phyloP scores from a whole-genome alignment of 306 rosid species.

The Quercus variabilis region DNA sequence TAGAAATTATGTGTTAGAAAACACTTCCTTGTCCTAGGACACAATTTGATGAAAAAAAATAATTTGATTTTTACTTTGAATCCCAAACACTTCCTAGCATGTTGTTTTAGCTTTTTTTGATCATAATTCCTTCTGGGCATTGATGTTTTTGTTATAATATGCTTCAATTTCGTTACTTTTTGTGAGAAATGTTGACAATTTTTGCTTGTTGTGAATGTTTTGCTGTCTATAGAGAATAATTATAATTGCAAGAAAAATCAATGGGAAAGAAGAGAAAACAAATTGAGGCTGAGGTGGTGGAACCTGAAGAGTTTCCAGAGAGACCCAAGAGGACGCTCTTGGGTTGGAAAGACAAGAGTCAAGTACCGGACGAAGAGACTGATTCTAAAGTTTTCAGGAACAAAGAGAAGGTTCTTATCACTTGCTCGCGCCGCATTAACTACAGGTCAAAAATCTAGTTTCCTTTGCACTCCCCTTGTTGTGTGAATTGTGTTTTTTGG shows the following conservation, averaged over 20 bases:
- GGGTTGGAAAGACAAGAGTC: conserved; percentile 73
- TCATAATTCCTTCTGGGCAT: not conserved
- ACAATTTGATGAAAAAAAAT: not conserved
- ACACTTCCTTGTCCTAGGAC: not conserved
- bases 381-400: conserved; percentile 57
- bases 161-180: not conserved
- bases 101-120: not conserved
- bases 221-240: not conserved
- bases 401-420: conserved; percentile 86
- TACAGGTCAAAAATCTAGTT: conserved; percentile 45
- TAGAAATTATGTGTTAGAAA: not conserved
- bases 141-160: not conserved
- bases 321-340: conserved; percentile 72
- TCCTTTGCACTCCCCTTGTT: not conserved
- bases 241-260: not conserved
- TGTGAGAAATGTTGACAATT: not conserved
- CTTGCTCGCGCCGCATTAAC: conserved; percentile 90
- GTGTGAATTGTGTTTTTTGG: not conserved
- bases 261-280: conserved; percentile 96
- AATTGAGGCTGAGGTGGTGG: conserved; percentile 36
- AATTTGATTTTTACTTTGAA: not conserved
- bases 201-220: not conserved
- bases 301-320: conserved; percentile 50
- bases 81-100: not conserved
- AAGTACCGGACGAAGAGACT: conserved; percentile 14